Conservation (phyloP, 306 rosid species). For the Corylus heterophylla region DNA sequence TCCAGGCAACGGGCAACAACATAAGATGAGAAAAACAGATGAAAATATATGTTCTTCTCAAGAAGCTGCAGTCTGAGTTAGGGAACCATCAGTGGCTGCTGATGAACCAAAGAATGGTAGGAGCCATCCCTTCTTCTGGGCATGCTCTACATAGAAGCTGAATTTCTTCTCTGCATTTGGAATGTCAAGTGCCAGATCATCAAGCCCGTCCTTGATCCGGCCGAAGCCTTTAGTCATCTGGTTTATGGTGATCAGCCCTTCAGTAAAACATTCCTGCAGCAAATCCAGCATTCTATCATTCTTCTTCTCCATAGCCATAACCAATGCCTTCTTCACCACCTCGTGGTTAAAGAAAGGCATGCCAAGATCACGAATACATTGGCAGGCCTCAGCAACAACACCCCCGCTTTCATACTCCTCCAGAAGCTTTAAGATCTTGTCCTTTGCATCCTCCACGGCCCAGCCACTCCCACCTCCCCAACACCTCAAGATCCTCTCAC, state of each 20-base stretch:
- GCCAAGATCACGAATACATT: slow-evolving; percentile 87
- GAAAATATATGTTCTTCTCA: slow-evolving; percentile 47
- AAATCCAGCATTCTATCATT: slow-evolving; percentile 83
- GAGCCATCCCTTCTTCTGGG: slow-evolving; percentile 75
- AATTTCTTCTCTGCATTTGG: slow-evolving; percentile 84
- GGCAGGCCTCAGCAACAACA: slow-evolving; percentile 86
- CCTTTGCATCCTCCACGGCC: slow-evolving; percentile 99
- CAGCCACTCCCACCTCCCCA: slow-evolving; percentile 99
- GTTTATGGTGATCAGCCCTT: slow-evolving; percentile 86
- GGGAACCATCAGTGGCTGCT: slow-evolving; percentile 40
- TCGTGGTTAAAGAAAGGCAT: slow-evolving; percentile 99
- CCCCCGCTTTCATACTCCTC: slow-evolving; percentile 98
- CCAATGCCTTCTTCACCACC: slow-evolving; percentile 95
- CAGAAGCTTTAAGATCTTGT: slow-evolving; percentile 84
- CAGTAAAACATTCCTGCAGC: slow-evolving; percentile 84
- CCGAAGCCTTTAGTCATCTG: slow-evolving; percentile 94
- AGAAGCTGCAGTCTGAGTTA: slow-evolving; percentile 41
- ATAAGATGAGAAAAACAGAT: slow-evolving; percentile 44
- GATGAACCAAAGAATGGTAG: slow-evolving; percentile 58
- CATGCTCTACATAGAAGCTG: slow-evolving; percentile 67
- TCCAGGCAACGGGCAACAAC: slow-evolving; percentile 40
- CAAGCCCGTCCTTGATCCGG: slow-evolving; percentile 83
- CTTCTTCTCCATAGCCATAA: slow-evolving; percentile 99
- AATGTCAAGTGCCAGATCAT: slow-evolving; percentile 93
- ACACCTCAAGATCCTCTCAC: slow-evolving; percentile 92